Evolutionary conservation across 208 protist species (phyloP), one percentile per base, ranked within the genome.

Genomic region (Crithidia brevicula): DNA sequence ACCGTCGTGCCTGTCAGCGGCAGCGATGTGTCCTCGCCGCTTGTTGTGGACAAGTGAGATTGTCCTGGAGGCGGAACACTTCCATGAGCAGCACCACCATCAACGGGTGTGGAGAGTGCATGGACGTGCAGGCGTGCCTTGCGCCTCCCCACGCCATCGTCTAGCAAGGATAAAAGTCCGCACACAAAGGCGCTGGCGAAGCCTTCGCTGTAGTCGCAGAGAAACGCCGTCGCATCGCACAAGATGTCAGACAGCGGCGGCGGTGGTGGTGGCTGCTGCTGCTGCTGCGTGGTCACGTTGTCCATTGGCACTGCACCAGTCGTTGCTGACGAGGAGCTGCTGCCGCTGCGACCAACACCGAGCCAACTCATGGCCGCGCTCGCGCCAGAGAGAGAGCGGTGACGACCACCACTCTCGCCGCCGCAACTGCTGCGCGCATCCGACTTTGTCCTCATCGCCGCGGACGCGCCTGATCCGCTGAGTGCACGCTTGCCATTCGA

Each of bases 101-200:
- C n/a, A n/a, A n/a, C n/a, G n/a, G n/a, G n/a, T n/a, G n/a, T n/a
- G n/a, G n/a, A n/a, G n/a, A n/a, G n/a, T n/a, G n/a, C 9, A 9
- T 6, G 42, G 16, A 6, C 42, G 31, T 22, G 42, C 15, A 33
- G 20, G 7, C 33, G 59, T 33, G 28, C 16, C 11, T 25, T 27
- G 23, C 50, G 40, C 25, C 20, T 53, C 33, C 65, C 56, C 9
- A 27, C 30, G 3, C 45, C 62, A 8, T 54, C 47, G 11, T 40
- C 47, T 1, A 57, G 40, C 18, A 91, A 10, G 1, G 81, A 88
- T 7, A 91, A 33, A 1, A 91, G 53, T 2, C 85, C 85, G 18
- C 77, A 79, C 13, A 85, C 68, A 28, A 86, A 73, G 27, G 73
- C 63, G 40, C 79, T 91, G 13, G 81, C 43, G 63, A 88, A 91